Evolutionary conservation across 2,329 filamentous ascomycete genomes (phyloP), one percentile per base, ranked within the genome.

Genomic region (Fusarium palustre): DNA sequence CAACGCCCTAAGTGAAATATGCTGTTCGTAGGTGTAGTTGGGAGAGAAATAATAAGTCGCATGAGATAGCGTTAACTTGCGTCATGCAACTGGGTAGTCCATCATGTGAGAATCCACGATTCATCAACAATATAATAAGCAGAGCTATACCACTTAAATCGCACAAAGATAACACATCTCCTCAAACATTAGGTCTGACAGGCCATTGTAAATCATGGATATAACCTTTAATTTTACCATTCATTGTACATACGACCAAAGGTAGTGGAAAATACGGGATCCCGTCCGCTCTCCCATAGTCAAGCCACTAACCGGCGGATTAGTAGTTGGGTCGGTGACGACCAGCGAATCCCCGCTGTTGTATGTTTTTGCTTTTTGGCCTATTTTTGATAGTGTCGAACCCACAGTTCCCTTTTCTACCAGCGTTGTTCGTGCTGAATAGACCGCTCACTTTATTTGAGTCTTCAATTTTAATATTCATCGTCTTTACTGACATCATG

Each of bases 161-260:
- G 2, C 11, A 16, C 33, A 9, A 7, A 9, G 15, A 22, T 20
- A 5, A 39, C 8, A 13, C 4, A 15, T 7, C 8, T 39, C n/a
- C n/a, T 22, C 3, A 22, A 20, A 22, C n/a, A 4, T 8, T 13
- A 8, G n/a, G 0, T 5, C n/a, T 39, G n/a, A 15, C 5, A 8
- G 16, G 16, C 3, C 5, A 4, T 7, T 2, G 3, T 7, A 1
- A 3, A 4, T 3, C 4, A 5, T 7, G 31, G 0, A 1, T 36
- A 36, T 49, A 36, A 1, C 0, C 0, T 5, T 7, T 10, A 0
- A 0, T 3, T 0, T 4, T 4, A 4, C 1, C 2, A 4, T 4
- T 0, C 16, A 2, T 13, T 4, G 24, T 0, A 50, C 33, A 39
- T 50, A 50, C 48, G 48, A 50, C 48, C 48, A 50, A 39, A 50